phyloP scores from a whole-genome alignment of 768 basidiomycete genomes.

The Collybia sordida region DNA sequence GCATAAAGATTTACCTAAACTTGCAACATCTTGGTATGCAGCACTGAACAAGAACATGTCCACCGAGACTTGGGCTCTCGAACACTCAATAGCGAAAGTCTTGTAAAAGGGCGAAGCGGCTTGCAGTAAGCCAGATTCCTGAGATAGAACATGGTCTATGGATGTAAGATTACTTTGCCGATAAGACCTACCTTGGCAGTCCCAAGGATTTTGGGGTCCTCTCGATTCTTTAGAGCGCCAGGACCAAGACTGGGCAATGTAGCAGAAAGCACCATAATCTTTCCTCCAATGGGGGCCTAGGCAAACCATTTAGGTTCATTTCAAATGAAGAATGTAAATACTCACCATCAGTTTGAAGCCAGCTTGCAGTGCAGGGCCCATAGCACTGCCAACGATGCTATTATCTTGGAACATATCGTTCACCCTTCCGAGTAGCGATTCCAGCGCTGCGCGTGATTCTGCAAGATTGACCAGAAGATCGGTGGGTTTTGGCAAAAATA shows the following conservation, averaged over 20 bases:
- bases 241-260: conserved; percentile 86
- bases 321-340: not conserved
- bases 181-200: conserved; percentile 72
- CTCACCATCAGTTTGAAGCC: conserved; percentile 92
- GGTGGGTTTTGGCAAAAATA: conserved; percentile 95
- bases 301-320: not conserved
- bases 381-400: conserved; percentile 86
- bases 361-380: conserved; percentile 93
- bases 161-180: not conserved
- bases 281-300: conserved; percentile 90
- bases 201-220: conserved; percentile 94
- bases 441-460: conserved; percentile 79
- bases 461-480: conserved; percentile 95
- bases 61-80: conserved; percentile 93
- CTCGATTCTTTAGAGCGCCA: conserved; percentile 92
- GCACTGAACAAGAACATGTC: conserved; percentile 99
- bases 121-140: conserved; percentile 92
- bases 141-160: not conserved
- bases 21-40: conserved; percentile 93
- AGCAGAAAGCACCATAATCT: conserved; percentile 85
- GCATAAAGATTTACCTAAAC: conserved; percentile 57
- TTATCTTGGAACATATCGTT: conserved; percentile 99
- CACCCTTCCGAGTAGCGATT: conserved; percentile 77
- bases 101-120: conserved; percentile 97
- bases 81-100: conserved; percentile 98